phyloP scores from a whole-genome alignment of 768 basidiomycete species.

The Cystobasidium tubakii region DNA sequence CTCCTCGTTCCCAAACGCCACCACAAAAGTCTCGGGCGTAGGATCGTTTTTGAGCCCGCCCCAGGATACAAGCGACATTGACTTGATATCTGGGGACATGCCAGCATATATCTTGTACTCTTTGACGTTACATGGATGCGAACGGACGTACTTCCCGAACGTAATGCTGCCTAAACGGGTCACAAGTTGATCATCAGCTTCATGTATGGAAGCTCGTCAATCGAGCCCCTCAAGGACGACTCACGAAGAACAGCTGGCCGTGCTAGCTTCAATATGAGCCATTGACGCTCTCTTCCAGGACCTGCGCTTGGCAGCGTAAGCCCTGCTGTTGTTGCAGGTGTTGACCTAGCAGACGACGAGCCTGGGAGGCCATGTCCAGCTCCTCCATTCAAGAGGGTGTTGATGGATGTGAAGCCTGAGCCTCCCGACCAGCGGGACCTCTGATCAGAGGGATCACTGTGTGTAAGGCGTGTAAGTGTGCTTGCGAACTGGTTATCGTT shows the following conservation, averaged over 20 bases:
- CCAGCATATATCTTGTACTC: slow-evolving; percentile 43
- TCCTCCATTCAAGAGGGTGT: background rate
- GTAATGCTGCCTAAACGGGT: slow-evolving; percentile 26
- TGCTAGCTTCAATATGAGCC: slow-evolving; percentile 35
- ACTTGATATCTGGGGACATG: slow-evolving; percentile 33
- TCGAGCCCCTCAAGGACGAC: background rate
- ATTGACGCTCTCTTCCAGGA: slow-evolving; percentile 19
- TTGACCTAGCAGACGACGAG: background rate
- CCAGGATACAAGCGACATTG: slow-evolving; percentile 40
- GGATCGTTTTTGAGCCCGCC: slow-evolving; percentile 42
- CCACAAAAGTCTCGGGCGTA: slow-evolving; percentile 33
- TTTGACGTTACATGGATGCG: slow-evolving; percentile 44
- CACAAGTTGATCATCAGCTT: background rate
- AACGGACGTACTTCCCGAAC: slow-evolving; percentile 32
- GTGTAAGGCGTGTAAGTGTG: background rate
- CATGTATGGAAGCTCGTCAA: no score
- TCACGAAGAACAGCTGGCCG: slow-evolving; percentile 28
- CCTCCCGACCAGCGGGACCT: slow-evolving; percentile 33
- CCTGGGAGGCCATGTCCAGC: background rate
- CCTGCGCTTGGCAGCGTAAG: background rate
- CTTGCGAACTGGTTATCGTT: background rate
- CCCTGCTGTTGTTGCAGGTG: background rate
- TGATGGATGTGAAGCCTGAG: slow-evolving; percentile 9
- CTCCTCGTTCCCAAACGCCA: background rate
- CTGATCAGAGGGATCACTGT: slow-evolving; percentile 22